Percentiles rank a stretch among this genome's conserved stretches.
Evolutionary conservation across 371 early-diverging fungal species (phyloP).

Genomic region (Haplosporangium sp.): DNA sequence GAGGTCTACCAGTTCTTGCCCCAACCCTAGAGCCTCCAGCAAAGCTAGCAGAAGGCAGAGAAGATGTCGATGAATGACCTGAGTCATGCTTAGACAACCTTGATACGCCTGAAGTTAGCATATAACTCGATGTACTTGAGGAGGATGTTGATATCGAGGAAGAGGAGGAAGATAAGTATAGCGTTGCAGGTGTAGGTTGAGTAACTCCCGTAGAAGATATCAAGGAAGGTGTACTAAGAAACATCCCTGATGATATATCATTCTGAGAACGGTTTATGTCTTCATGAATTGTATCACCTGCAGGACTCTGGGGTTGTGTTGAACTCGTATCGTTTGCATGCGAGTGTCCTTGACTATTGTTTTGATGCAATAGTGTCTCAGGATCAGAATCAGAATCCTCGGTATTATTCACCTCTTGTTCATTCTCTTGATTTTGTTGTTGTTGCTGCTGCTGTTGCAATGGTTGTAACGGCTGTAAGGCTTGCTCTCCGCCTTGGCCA

Average conservation of each 20-base stretch:
- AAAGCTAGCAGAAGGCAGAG: neutral
- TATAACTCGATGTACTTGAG: neutral
- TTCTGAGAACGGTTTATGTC: neutral
- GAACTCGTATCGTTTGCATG: neutral
- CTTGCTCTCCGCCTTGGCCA: neutral
- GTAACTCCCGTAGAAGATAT: neutral
- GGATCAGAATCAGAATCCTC: neutral
- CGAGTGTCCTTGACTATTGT: neutral
- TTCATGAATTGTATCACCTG: neutral
- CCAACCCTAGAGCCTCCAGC: neutral
- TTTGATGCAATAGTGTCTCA: neutral
- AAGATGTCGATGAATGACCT: conserved; percentile 3
- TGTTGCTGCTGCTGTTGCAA: neutral
- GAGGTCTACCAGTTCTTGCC: neutral
- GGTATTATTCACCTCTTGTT: neutral
- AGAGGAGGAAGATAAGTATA: neutral
- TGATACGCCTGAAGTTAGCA: neutral
- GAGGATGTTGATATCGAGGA: neutral
- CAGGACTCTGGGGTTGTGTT: neutral
- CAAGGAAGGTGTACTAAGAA: neutral
- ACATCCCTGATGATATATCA: neutral
- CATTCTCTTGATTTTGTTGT: neutral
- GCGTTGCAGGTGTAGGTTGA: neutral
- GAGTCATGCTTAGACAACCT: conserved; percentile 2
- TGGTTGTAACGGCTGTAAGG: neutral